These are phyloP conservation scores for Vishniacozyma victoriae DNA, from an alignment of 768 basidiomycete species.

Conservation along the genomic window DNA sequence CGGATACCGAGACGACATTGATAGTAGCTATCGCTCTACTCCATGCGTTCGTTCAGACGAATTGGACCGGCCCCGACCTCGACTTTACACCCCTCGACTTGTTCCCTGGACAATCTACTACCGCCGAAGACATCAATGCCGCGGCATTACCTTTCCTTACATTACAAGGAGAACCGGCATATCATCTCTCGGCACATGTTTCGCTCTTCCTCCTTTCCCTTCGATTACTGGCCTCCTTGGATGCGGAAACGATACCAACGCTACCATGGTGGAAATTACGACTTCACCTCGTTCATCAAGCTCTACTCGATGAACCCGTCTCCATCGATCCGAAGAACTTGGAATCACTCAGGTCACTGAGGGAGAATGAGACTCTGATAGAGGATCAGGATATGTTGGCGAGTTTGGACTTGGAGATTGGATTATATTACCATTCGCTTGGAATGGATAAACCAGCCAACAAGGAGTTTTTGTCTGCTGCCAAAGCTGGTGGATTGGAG, in stretches of 20 bases:
- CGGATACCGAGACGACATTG: constrained; percentile 57
- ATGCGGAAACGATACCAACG: constrained; percentile 54
- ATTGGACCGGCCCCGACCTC: constrained; percentile 93
- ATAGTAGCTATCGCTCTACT: constrained; percentile 69
- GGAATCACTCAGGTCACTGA: constrained; percentile 29
- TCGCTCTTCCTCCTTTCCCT: constrained; percentile 70
- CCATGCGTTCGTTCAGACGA: constrained; percentile 83
- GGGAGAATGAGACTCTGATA: constrained; percentile 49
- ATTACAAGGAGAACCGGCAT: constrained; percentile 85
- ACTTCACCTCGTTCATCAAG: constrained; percentile 59
- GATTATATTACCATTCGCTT: constrained; percentile 71
- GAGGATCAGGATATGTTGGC: constrained; percentile 62
- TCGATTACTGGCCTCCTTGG: constrained; percentile 56
- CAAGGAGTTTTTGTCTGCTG: constrained; percentile 69
- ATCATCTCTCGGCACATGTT: constrained; percentile 72
- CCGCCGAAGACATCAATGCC: constrained; percentile 55
- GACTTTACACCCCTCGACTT: constrained; percentile 51
- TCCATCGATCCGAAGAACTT: constrained; percentile 51
- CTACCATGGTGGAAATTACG: constrained; percentile 81
- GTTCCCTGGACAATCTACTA: constrained; percentile 21
- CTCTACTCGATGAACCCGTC: constrained; percentile 77
- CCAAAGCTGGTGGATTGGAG: constrained; percentile 67
- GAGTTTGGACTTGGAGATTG: constrained; percentile 66
- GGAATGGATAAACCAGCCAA: constrained; percentile 65
- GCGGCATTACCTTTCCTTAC: constrained; percentile 71